These are phyloP conservation scores for Cutaneotrichosporon cutaneum DNA, from an alignment of 1,284 basidiomycete genomes.

Conservation along the genomic window DNA sequence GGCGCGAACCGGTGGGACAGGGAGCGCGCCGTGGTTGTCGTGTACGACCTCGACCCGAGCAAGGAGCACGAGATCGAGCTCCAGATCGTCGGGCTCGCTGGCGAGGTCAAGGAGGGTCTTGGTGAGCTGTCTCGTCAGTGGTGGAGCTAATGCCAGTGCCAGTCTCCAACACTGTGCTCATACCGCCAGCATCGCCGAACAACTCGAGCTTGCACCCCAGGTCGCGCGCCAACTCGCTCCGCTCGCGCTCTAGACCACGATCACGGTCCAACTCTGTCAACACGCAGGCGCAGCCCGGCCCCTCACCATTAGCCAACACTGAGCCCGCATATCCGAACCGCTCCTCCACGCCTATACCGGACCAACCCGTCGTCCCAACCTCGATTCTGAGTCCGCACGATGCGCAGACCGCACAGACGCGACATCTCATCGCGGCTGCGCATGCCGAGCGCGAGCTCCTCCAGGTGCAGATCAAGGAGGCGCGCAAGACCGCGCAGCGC, in stretches of 20 bases:
- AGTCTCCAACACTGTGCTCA: conserved; percentile 43
- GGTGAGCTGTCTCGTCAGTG: conserved; percentile 29
- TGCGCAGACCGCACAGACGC: conserved; percentile 45
- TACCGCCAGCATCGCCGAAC: conserved; percentile 39
- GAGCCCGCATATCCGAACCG: conserved; percentile 18
- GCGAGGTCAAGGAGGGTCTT: conserved; percentile 32
- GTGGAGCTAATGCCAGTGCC: conserved; percentile 16
- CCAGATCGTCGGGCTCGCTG: conserved; percentile 46
- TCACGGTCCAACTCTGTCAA: conserved; percentile 51
- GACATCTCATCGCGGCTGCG: conserved; percentile 45
- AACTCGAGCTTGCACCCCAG: conserved; percentile 34
- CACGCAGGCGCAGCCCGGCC: conserved; percentile 23
- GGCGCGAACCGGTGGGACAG: conserved; percentile 26
- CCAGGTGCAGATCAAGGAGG: conserved; percentile 50
- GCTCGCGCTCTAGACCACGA: conserved; percentile 46
- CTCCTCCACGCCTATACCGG: conserved; percentile 13
- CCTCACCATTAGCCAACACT: conserved; percentile 20
- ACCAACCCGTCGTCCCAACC: conserved; percentile 31
- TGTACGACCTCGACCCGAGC: conserved; percentile 50
- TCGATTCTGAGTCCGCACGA: conserved; percentile 44
- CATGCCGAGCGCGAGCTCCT: conserved; percentile 49
- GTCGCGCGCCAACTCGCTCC: conserved; percentile 50
- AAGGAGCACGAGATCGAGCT: conserved; percentile 54
- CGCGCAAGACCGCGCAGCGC: conserved; percentile 48
- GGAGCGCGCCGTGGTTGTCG: conserved; percentile 51